Evolutionary conservation across 257 asterid species (phyloP), one percentile per base, ranked within the genome.

Genomic region (Schizonepeta tenuifolia): DNA sequence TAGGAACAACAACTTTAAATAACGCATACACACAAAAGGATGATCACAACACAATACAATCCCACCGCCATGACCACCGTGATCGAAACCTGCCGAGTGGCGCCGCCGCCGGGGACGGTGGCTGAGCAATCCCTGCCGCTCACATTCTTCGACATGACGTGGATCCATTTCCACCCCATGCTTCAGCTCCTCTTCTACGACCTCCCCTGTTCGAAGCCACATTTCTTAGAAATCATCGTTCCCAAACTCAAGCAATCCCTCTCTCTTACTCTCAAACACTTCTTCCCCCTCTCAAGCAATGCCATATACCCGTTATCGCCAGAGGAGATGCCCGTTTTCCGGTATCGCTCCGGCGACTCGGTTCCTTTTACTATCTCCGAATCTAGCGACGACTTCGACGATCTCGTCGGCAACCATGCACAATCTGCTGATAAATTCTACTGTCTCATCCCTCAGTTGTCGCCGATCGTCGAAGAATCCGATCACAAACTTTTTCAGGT

Each of bases 181-280:
- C 88, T 71, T 15, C 82, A 75, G 21, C 79, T 86, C 15, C 24
- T 83, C 59, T 86, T 89, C 78, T 89, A 78, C 59, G 71, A 77
- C 2, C 22, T 56, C 31, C 74, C 74, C 0, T 58, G 35, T 69
- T 55, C 66, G 6, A 53, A 69, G 7, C 50, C 70, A 12, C 17
- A 66, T 55, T 84, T 88, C 82, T 8, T 66, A 5, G 77, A 86
- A 4, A 69, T 58, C 9, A 14, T 80, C 31, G 28, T 84, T 33
- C 88, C 91, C 8, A 41, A 57, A 8, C 86, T 87, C 60, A 82
- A 83, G 55, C 47, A 78, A 2, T 89, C 91, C 1, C 82, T 87
- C 26, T 79, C 87, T 24, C 38, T 69, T 6, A 40, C 88, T 35
- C 90, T 89, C 74, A 78, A 69, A 49, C 82, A 84, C 80, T 84